A percentile compares a stretch with the other conserved stretches of the same genome.
Conservation (phyloP, 192 early-diverging fungal genomes). For the Irineochytrium annulatum region DNA sequence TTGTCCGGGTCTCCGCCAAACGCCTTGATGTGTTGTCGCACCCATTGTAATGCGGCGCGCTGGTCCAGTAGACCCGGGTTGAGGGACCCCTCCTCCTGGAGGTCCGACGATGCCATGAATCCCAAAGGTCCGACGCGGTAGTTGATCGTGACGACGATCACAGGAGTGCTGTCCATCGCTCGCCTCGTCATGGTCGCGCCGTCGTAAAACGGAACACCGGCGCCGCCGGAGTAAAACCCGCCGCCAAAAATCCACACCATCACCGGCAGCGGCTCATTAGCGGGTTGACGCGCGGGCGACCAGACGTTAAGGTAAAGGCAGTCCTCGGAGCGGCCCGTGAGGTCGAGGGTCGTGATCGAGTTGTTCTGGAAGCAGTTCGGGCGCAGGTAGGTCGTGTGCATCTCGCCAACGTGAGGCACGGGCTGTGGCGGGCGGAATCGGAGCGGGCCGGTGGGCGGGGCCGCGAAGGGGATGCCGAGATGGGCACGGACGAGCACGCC, state of each 20-base stretch:
- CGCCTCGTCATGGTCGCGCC: conserved; percentile 22
- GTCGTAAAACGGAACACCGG: conserved; percentile 32
- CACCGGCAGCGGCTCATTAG: conserved; percentile 46
- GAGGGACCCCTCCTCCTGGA: conserved; percentile 9
- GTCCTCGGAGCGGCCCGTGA: conserved; percentile 36
- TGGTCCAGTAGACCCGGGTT: conserved; percentile 57
- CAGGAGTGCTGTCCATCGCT: conserved; percentile 14
- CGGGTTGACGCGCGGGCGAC: conserved; percentile 17
- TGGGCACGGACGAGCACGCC: too few relatives aligned
- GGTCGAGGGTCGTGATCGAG: too few relatives aligned
- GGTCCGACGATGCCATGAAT: conserved; percentile 30
- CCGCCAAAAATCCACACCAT: conserved; percentile 62
- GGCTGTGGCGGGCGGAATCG: conserved; percentile 46
- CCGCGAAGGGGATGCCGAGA: conserved; percentile 52
- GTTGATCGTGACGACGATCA: conserved; percentile 48
- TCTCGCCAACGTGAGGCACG: too few relatives aligned
- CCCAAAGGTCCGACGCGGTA: conserved; percentile 57
- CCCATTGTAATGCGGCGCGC: conserved; percentile 50
- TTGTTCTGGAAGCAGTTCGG: too few relatives aligned
- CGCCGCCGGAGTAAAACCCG: conserved; percentile 39
- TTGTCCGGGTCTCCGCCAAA: conserved; percentile 57
- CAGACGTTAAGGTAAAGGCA: conserved; percentile 40
- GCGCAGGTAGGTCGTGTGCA: too few relatives aligned
- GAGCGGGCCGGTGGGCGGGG: conserved; percentile 34
- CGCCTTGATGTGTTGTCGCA: conserved; percentile 46